Conservation (phyloP, 1,284 basidiomycete species). For the Naganishia sp. region DNA sequence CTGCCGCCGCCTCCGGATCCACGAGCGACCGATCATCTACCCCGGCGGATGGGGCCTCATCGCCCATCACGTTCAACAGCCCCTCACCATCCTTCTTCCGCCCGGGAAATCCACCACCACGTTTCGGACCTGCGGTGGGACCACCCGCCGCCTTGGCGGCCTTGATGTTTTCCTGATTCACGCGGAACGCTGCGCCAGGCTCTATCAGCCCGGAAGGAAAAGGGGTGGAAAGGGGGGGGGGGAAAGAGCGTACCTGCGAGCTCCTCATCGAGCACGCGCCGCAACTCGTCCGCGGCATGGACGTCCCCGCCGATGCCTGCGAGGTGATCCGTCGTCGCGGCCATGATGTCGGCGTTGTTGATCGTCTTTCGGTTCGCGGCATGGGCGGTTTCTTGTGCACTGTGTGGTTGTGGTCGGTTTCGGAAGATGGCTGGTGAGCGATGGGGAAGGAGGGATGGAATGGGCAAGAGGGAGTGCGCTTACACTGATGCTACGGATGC, state of each 20-base stretch:
- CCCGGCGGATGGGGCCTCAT: not conserved
- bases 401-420: constrained; percentile 43
- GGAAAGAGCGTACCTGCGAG: constrained; percentile 62
- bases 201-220: not conserved
- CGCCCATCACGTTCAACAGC: not conserved
- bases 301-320: constrained; percentile 59
- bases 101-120: constrained; percentile 1
- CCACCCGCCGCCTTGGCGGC: constrained; percentile 12
- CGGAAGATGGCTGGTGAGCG: too few relatives aligned
- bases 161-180: constrained; percentile 1
- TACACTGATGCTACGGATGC: not conserved
- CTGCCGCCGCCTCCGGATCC: not conserved
- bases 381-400: constrained; percentile 81
- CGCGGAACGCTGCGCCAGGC: not conserved
- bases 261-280: constrained; percentile 68
- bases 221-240: too few relatives aligned
- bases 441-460: not conserved
- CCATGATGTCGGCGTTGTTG: constrained; percentile 81
- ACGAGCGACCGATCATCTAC: not conserved
- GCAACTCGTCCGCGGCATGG: constrained; percentile 62
- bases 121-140: not conserved
- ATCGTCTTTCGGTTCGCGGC: constrained; percentile 84
- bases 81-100: constrained; percentile 8
- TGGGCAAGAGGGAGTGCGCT: not conserved
- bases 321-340: constrained; percentile 70